Conservation (phyloP, 768 basidiomycete species). For the Cystobasidium onofrii region DNA sequence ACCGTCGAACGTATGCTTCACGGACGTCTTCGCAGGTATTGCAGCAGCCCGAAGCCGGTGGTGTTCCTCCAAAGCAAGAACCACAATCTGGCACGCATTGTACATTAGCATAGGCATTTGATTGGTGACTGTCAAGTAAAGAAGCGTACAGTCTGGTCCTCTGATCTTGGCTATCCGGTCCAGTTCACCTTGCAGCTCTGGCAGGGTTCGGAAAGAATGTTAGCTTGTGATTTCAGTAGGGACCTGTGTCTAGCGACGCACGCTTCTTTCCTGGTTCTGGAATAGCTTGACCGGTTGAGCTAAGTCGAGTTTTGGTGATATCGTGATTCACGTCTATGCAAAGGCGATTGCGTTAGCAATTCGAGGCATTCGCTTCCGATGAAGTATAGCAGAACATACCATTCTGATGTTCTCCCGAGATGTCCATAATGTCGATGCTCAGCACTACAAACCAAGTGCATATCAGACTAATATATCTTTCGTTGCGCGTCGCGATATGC, state of each 20-base stretch:
- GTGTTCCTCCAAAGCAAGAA: conserved; percentile 84
- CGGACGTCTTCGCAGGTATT: conserved; percentile 94
- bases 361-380: neutral
- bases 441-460: conserved; percentile 56
- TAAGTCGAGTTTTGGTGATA: conserved; percentile 71
- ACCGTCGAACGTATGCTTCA: conserved; percentile 75
- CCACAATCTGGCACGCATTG: conserved; percentile 65
- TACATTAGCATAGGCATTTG: neutral
- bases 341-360: neutral
- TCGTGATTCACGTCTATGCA: conserved; percentile 66
- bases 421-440: conserved; percentile 95
- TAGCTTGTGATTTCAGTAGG: too few species aligned
- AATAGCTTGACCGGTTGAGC: conserved; percentile 56
- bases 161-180: conserved; percentile 62
- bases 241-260: too few species aligned
- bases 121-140: neutral
- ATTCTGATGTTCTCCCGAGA: conserved; percentile 86
- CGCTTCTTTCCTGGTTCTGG: conserved; percentile 36
- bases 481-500: neutral
- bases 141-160: conserved; percentile 47
- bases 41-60: conserved; percentile 70
- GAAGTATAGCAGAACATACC: conserved; percentile 47
- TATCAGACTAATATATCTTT: too few species aligned
- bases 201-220: conserved; percentile 31
- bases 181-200: conserved; percentile 74